Evolutionary conservation across 2,329 filamentous ascomycete genomes (phyloP).

Genomic region (Monilinia aucupariae): DNA sequence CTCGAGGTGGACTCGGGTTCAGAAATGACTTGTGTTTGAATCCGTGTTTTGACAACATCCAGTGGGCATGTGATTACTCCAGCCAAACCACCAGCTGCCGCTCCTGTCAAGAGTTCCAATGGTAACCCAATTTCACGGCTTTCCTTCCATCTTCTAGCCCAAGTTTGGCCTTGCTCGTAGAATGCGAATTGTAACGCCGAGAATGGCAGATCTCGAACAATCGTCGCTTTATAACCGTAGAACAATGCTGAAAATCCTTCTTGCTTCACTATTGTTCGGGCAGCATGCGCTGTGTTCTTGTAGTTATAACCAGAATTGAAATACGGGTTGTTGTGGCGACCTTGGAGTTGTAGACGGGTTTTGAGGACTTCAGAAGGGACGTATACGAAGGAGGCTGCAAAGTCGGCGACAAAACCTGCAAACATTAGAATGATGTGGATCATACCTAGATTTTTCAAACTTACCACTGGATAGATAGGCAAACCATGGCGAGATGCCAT

Average conservation of each 20-base stretch:
- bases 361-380: constrained; percentile 97
- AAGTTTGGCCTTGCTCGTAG: constrained; percentile 85
- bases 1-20: constrained; percentile 31
- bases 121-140: constrained; percentile 78
- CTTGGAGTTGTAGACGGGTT: constrained; percentile 92
- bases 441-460: constrained; percentile 23
- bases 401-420: constrained; percentile 82
- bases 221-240: constrained; percentile 93
- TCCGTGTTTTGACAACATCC: constrained; percentile 93
- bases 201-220: constrained; percentile 91
- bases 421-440: neutral
- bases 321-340: constrained; percentile 88
- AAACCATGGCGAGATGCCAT: constrained; percentile 72
- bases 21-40: constrained; percentile 80
- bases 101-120: constrained; percentile 83
- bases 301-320: constrained; percentile 97
- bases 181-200: constrained; percentile 97
- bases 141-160: constrained; percentile 73
- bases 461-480: constrained; percentile 81
- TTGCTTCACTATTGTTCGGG: constrained; percentile 72
- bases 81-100: constrained; percentile 83
- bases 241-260: constrained; percentile 87
- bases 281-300: constrained; percentile 75
- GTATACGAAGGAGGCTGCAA: constrained; percentile 87
- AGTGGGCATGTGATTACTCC: constrained; percentile 92